Conservation (phyloP, 208 protist genomes). For the Vickermania ingenoplastis region DNA sequence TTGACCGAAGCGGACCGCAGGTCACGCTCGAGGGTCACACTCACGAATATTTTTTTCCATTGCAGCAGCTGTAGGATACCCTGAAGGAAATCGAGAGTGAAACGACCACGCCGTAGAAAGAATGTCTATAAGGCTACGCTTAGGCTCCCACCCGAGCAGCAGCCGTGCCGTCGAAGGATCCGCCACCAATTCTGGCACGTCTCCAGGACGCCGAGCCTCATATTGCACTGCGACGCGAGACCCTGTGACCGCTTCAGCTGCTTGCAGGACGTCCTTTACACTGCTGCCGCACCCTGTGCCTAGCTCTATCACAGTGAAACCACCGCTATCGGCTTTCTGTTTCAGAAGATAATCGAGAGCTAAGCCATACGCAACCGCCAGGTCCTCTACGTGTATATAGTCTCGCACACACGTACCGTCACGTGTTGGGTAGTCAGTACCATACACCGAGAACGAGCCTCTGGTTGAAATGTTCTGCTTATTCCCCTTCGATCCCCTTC, state of each 20-base stretch:
- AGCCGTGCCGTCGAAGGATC: slow-evolving; percentile 40
- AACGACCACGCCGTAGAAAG: slow-evolving; percentile 73
- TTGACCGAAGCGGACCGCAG: too few species aligned
- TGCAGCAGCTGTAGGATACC: too few species aligned
- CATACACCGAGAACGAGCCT: slow-evolving; percentile 77
- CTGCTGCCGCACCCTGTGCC: slow-evolving; percentile 92
- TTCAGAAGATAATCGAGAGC: slow-evolving; percentile 76
- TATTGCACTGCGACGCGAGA: slow-evolving; percentile 82
- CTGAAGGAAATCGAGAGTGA: slow-evolving; percentile 20
- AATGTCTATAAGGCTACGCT: slow-evolving; percentile 76
- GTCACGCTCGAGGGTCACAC: too few species aligned
- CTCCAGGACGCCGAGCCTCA: slow-evolving; percentile 49
- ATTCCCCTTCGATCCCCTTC: too few species aligned
- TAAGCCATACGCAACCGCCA: slow-evolving; percentile 91
- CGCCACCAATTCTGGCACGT: slow-evolving; percentile 69
- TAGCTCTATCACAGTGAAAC: slow-evolving; percentile 91
- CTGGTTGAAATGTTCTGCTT: slow-evolving; percentile 24
- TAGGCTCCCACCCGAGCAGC: slow-evolving; percentile 61
- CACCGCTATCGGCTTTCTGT: slow-evolving; percentile 21
- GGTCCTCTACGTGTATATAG: slow-evolving; percentile 98
- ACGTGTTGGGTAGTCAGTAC: slow-evolving; percentile 89
- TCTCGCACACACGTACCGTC: slow-evolving; percentile 96
- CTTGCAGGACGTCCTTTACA: slow-evolving; percentile 93
- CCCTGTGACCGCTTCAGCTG: slow-evolving; percentile 85
- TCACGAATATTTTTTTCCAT: too few species aligned